Base-by-base conservation (phyloP, 805 yeast species). In the Kregervanrija pseudodelftensis region DNA sequence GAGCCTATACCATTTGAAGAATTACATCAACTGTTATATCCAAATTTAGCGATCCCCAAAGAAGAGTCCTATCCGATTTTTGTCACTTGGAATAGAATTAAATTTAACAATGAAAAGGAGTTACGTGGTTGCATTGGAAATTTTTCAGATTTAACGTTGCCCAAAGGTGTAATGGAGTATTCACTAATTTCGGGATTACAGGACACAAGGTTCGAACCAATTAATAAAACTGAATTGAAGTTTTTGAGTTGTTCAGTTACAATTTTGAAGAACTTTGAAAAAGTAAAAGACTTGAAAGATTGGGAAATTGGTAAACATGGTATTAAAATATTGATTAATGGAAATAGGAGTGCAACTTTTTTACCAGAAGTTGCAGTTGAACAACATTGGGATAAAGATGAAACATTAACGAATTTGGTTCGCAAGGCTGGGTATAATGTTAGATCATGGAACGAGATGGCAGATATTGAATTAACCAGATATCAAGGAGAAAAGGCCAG, bases 91-190 rank as follows among this genome's bases (percentile, higher is more conserved):
- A 81, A 79, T 53, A 72, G 74, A 45, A 8, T 42, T 8, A n/a
- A 30, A 15, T n/a, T 33, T 11, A 22, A 28, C 11, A 22, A 30
- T 4, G 53, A 55, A 14, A 42, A 46, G 22, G 64, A 67, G 11
- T 67, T 91, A 40, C 69, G 98, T 37, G 99, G 99, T 0, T 91
- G 99, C 58, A 93, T 91, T 44, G 99, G 99, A 1, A 90, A 96
- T 0, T 93, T 93, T 60, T 67, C 71, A 14, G 65, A 74, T 12
- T 60, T 74, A 45, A 69, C 73, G 0, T 53, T 85, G 2, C 79
- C 73, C 13, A 41, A 57, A 1, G 96, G 93, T 0, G 72, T 89
- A 3, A 60, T 66, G 16, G 69, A 71, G 34, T 91, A 81, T 57
- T 72, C 96, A 0, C 43, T 82, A 13, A 64, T 72, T 33, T 80